Base-by-base conservation (phyloP, 164 flowering plant genomes). In the Tinospora cordifolia region DNA sequence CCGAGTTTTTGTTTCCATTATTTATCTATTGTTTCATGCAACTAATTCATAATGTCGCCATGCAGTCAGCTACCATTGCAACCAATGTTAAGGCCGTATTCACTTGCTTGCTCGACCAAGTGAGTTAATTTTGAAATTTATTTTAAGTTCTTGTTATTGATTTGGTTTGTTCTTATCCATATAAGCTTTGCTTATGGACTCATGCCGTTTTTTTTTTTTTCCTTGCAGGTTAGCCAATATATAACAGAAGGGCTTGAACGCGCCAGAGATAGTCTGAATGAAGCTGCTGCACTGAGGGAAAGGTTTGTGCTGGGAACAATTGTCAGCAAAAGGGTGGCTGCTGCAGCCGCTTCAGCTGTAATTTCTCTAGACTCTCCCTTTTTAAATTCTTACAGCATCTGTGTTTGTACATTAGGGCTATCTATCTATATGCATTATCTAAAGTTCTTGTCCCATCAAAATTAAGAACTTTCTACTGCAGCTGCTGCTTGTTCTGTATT, bases 331-430 rank as follows among this genome's bases (percentile, higher is more conserved):
- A 90, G 99, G 76, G 97, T 94, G 76, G 97, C 98, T 77, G 97
- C 97, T 75, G 97, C 97, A 36, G 97, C 97, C 84, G 97, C 97
- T 74, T 92, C 99, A 71, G 94, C 97, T 79, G 99, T 95, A 92
- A 83, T 74, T 78, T 75, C 80, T 79, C 70, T 19, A 75, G 68
- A 66, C 11, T 63, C 41, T 30, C 69, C 21, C 22, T 22, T 49
- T 41, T 46, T 68, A 22, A 59, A 21, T 67, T 6, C 13, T 10
- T 62, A 54, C n/a, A 54, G 60, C 60, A 21, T 54, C 8, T 38
- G 22, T 10, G 13, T 36, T 62, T 39, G 63, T 39, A 54, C 38
- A 54, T 51, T 22, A 10, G 6, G 15, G 3, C n/a, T 51, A 6
- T n/a, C 59, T 17, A 8, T 49, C 62, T 27, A 21, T 64, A 4